These are phyloP conservation scores for Asterophora parasitica DNA, from an alignment of 768 basidiomycete genomes.

Conservation along the genomic window DNA sequence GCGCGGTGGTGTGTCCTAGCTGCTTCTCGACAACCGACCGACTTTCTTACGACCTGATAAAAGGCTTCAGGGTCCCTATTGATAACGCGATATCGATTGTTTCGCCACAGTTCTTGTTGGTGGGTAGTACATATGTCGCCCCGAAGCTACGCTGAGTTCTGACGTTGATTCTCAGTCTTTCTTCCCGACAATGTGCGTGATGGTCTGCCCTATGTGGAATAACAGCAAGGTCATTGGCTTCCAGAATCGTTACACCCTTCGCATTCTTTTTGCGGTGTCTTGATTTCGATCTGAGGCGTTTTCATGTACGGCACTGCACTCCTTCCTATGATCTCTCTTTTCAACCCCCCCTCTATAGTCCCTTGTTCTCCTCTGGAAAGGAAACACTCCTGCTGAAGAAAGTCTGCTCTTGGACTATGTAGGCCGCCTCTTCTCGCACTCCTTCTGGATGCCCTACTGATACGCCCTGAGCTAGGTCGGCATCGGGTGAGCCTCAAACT, in stretches of 20 bases:
- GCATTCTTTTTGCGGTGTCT: slow-evolving; percentile 44
- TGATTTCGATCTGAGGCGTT: slow-evolving; percentile 52
- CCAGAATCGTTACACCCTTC: slow-evolving; percentile 44
- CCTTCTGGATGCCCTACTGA: background rate
- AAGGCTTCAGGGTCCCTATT: slow-evolving; percentile 51
- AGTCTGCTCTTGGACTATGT: slow-evolving; percentile 68
- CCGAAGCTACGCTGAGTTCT: background rate
- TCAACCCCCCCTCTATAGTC: slow-evolving; percentile 42
- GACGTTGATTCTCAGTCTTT: slow-evolving; percentile 41
- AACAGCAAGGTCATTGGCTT: background rate
- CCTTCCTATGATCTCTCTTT: background rate
- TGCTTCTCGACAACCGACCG: background rate
- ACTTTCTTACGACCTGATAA: background rate
- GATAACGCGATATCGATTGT: slow-evolving; percentile 45
- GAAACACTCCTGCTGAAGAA: slow-evolving; percentile 49
- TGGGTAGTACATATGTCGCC: slow-evolving; percentile 13
- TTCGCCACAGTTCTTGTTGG: slow-evolving; percentile 44
- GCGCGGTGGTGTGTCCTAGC: slow-evolving; percentile 34
- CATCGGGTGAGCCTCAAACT: slow-evolving; percentile 32
- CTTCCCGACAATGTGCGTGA: slow-evolving; percentile 45
- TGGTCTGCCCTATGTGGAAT: background rate
- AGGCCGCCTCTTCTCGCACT: slow-evolving; percentile 16
- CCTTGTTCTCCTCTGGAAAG: slow-evolving; percentile 52
- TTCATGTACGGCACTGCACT: slow-evolving; percentile 41
- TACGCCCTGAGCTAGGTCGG: slow-evolving; percentile 28